Evolutionary conservation across 2,329 filamentous ascomycete genomes (phyloP), one percentile per base, ranked within the genome.

Genomic region (Septoria petroselini): DNA sequence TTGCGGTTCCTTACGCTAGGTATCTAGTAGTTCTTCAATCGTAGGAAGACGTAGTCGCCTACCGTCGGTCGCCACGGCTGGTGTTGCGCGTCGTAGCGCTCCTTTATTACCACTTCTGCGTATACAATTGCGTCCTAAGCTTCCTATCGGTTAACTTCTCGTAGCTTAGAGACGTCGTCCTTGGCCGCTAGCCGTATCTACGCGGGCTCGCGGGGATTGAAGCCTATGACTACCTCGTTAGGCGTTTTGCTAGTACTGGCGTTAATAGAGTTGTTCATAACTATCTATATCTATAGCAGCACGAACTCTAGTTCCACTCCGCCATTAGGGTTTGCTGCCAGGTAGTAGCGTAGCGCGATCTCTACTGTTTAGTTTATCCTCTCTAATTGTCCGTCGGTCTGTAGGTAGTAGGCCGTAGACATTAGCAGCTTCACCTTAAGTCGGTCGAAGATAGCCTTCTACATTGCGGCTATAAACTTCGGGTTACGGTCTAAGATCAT

Each of bases 311-410:
- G 5, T 9, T 27, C 23, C 37, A 41, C 18, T 23, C 15, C 39
- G 33, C 25, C 4, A 11, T 41, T 19, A 7, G 19, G 49, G 33
- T 52, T 23, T 7, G 35, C 9, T 4, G 25, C 31, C 11, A 52
- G 17, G 19, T 35, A 52, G 17, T 41, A 52, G 0, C 38, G 23
- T 19, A 52, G 31, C 1, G 44, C 44, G 17, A 52, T 49, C 15
- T 52, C 44, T 3, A 49, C 11, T 1, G 39, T 52, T 18, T 52
- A 33, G 29, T 52, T 52, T 1, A 38, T 52, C 9, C 34, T 14
- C 14, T 52, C 30, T 14, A 19, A 43, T 19, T 52, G 27, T 1
- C 43, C n/a, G 17, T 52, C 35, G 2, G 7, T 47, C 19, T 52
- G 23, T 12, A 29, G 43, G 21, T 52, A 48, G 12, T 52, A 52